Conservation (phyloP, 2,329 filamentous ascomycete species). For the Calycina marina region DNA sequence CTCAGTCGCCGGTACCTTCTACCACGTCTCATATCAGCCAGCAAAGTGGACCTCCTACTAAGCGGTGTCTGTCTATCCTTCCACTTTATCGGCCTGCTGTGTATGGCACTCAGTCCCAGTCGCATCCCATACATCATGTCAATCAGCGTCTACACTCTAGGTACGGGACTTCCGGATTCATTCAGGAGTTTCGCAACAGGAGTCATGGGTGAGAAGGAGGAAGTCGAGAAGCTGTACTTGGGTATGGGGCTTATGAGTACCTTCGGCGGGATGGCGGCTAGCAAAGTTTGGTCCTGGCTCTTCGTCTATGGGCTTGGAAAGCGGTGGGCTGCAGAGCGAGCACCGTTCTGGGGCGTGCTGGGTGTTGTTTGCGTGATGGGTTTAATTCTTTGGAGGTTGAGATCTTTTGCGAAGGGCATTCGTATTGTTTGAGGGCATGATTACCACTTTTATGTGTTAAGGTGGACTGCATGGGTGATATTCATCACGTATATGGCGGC, state of each 20-base stretch:
- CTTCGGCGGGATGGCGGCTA: conserved; percentile 7
- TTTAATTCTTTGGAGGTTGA: too few relatives aligned
- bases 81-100: conserved; percentile 2
- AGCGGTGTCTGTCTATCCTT: conserved; percentile 2
- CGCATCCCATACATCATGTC: conserved; percentile 3
- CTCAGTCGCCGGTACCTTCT: neutral
- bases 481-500: too few relatives aligned
- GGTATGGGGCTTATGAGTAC: conserved; percentile 11
- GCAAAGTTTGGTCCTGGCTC: conserved; percentile 6
- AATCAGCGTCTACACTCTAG: conserved; percentile 4
- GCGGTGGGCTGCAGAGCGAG: neutral
- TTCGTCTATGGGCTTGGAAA: conserved; percentile 6
- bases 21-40: conserved; percentile 2
- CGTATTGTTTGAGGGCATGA: too few relatives aligned
- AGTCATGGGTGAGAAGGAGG: conserved; percentile 4
- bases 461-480: too few relatives aligned
- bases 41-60: conserved; percentile 7
- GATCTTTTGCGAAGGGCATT: too few relatives aligned
- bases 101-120: conserved; percentile 5
- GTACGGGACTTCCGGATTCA: conserved; percentile 4
- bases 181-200: conserved; percentile 9
- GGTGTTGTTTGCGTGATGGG: too few relatives aligned
- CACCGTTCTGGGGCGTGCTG: neutral
- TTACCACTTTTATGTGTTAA: too few relatives aligned
- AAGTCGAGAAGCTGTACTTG: conserved; percentile 10